These are phyloP conservation scores for Lyophyllum semitale DNA, from an alignment of 768 basidiomycete species.

Conservation along the genomic window DNA sequence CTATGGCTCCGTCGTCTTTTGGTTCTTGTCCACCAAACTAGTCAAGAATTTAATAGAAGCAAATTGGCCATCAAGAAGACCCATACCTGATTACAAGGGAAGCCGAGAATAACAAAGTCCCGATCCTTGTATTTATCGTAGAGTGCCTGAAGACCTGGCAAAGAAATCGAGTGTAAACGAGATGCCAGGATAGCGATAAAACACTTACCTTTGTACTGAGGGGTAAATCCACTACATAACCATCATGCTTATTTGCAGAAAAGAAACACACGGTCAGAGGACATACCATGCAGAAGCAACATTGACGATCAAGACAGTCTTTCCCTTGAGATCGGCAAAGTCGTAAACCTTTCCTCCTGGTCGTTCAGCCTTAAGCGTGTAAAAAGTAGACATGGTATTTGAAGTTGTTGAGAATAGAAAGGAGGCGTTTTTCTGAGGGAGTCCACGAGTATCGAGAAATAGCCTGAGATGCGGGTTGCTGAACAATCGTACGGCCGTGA, in stretches of 20 bases:
- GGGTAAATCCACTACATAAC: constrained; percentile 71
- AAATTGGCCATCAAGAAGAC: not conserved
- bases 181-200: not conserved
- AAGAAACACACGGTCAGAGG: not conserved
- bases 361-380: constrained; percentile 67
- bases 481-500: constrained; percentile 33
- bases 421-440: not conserved
- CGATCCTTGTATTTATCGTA: constrained; percentile 81
- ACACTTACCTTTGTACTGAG: constrained; percentile 66
- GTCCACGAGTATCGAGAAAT: not conserved
- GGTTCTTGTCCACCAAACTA: constrained; percentile 90
- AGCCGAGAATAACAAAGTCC: constrained; percentile 80
- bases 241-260: not conserved
- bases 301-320: constrained; percentile 79
- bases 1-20: constrained; percentile 73
- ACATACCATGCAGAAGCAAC: constrained; percentile 73
- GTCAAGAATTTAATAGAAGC: not conserved
- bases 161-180: not conserved
- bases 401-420: constrained; percentile 6
- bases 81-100: constrained; percentile 85
- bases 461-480: constrained; percentile 22
- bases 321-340: constrained; percentile 73
- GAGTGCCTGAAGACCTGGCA: constrained; percentile 71
- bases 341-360: constrained; percentile 57
- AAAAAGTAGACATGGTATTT: constrained; percentile 42